Evolutionary conservation across 164 flowering plant genomes (phyloP), one percentile per base, ranked within the genome.

Genomic region (Berberis thunbergii): DNA sequence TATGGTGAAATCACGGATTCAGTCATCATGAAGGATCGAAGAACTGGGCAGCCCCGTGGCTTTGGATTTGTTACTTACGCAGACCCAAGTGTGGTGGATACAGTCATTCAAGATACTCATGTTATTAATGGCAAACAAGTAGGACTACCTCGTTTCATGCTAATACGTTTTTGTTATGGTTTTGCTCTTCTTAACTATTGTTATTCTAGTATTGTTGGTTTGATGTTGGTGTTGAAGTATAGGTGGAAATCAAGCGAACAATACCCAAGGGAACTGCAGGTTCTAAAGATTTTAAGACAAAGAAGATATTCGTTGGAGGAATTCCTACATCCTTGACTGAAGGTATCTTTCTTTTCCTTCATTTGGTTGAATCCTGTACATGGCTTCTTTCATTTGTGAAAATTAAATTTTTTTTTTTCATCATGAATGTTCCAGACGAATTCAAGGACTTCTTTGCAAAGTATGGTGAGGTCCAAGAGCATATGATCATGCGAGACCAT

Each of bases 21-120:
- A 48, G 87, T 84, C 7, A 82, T 86, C 64, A 86, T 84, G 89
- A 69, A 59, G 72, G 88, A 86, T 50, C 78, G 73, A 45, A 66
- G 70, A 56, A 61, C 88, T 26, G 82, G 82, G 65, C 69, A 71
- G 70, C 86, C 87, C 39, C 70, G 87, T 42, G 91, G 91, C 12
- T 86, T 86, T 78, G 91, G 91, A 11, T 86, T 86, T 75, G 71
- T 84, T 11, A 84, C 92, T 55, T 86, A 73, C 75, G 75, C 83
- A 57, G 79, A 82, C 50, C 70, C 82, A n/a, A 70, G 70, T 41
- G 80, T 81, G 67, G 77, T 80, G 58, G 91, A 84, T 44, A 78
- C 70, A 64, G 88, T 84, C 67, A 64, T 86, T 76, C 76, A 76
- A 65, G 72, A 77, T 62, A 80, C 78, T 2, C 92, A 86, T 78